These are phyloP conservation scores for Thermomyces lanuginosus DNA, from an alignment of 2,329 filamentous ascomycete genomes.

Conservation along the genomic window DNA sequence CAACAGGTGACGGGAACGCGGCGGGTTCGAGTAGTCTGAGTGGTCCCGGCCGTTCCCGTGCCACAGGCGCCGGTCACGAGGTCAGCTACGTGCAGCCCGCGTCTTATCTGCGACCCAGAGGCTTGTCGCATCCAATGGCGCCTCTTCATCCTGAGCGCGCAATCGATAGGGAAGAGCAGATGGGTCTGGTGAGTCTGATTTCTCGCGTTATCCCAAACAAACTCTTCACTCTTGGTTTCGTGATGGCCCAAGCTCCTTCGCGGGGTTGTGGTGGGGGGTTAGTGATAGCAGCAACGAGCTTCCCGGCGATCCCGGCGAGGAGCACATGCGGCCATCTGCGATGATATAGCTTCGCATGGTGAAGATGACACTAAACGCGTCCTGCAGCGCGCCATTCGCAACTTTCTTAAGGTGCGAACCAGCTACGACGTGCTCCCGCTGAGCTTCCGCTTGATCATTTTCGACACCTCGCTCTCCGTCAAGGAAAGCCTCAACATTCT, in stretches of 20 bases:
- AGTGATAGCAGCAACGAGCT: not conserved
- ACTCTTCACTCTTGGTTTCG: constrained; percentile 1
- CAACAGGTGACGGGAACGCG: too few species aligned
- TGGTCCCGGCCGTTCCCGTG: constrained; percentile 5
- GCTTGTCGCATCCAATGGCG: constrained; percentile 25
- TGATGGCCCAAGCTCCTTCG: not conserved
- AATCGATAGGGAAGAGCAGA: constrained; percentile 34
- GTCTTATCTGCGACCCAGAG: constrained; percentile 30
- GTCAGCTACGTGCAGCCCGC: constrained; percentile 32
- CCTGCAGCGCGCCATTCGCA: constrained; percentile 66
- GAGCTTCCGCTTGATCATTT: constrained; percentile 86
- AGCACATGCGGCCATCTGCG: not conserved
- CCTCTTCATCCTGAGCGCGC: constrained; percentile 26
- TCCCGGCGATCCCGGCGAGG: not conserved
- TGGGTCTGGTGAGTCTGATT: constrained; percentile 29
- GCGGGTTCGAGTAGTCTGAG: too few species aligned
- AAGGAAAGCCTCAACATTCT: constrained; percentile 95
- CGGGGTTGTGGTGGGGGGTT: constrained; percentile 2
- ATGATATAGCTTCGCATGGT: not conserved
- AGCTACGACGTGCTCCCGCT: constrained; percentile 96
- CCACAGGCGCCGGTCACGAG: constrained; percentile 24
- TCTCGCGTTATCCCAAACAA: constrained; percentile 3
- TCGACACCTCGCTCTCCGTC: constrained; percentile 87
- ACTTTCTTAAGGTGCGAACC: constrained; percentile 89
- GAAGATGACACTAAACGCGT: not conserved